A percentile compares a stretch with the other conserved stretches of the same genome.
phyloP scores from a whole-genome alignment of 176 grass and related monocot species.

The Eragrostis curvula region DNA sequence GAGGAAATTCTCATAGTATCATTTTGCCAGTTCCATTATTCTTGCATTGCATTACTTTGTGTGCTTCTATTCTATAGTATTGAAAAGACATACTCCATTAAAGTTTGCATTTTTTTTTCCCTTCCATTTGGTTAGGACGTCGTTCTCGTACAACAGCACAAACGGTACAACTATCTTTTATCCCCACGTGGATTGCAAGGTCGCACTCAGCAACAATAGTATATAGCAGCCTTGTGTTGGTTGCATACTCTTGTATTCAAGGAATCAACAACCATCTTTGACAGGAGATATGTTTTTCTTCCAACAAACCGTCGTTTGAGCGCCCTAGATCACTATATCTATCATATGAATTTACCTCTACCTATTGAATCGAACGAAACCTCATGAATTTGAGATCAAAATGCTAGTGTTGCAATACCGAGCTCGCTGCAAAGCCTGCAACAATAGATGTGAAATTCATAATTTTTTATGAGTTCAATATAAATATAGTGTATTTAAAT shows the following conservation, averaged over 20 bases:
- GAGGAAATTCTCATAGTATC: not conserved
- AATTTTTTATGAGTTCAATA: not conserved
- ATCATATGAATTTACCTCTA: not conserved
- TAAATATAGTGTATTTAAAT: not conserved
- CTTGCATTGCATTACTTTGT: not conserved
- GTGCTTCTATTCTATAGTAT: not conserved
- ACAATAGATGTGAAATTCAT: not conserved
- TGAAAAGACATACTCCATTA: not conserved
- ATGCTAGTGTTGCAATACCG: not conserved
- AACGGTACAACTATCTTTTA: not conserved
- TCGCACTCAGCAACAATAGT: not conserved
- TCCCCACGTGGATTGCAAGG: conserved; percentile 27
- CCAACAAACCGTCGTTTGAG: not conserved
- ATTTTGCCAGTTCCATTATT: not conserved
- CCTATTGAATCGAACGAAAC: not conserved
- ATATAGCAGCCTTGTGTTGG: not conserved
- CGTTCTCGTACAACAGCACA: conserved; percentile 13
- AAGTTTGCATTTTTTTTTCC: not conserved
- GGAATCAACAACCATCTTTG: not conserved
- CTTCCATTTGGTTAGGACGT: conserved; percentile 15
- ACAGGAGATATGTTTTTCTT: not conserved
- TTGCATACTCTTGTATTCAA: not conserved
- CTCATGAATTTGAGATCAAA: not conserved
- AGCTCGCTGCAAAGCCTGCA: too few relatives aligned
- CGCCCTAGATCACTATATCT: not conserved